Conservation (phyloP, 2,329 filamentous ascomycete genomes). For the Pseudodiploospora longispora region DNA sequence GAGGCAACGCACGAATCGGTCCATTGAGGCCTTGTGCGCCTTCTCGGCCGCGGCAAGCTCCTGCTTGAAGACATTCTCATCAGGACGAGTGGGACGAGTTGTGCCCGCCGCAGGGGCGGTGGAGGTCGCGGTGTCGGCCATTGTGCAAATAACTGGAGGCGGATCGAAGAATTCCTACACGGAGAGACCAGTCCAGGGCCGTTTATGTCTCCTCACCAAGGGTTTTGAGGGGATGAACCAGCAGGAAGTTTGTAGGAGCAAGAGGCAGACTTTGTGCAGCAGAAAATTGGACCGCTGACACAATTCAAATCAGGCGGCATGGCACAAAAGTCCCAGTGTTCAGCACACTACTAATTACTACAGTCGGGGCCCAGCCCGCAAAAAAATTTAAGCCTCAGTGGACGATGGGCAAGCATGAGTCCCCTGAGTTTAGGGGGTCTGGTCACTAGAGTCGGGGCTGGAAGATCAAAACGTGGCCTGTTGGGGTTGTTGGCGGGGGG, state of each 20-base stretch:
- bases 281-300: background rate
- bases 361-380: too few species aligned
- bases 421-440: too few species aligned
- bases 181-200: slow-evolving; percentile 12
- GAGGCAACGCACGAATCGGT: slow-evolving; percentile 35
- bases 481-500: too few species aligned
- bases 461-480: too few species aligned
- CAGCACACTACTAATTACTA: too few species aligned
- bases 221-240: slow-evolving; percentile 10
- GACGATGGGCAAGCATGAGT: too few species aligned
- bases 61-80: slow-evolving; percentile 77
- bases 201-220: slow-evolving; percentile 8
- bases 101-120: slow-evolving; percentile 31
- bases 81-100: slow-evolving; percentile 73
- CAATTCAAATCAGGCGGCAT: too few species aligned
- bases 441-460: too few species aligned
- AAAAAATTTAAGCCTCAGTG: too few species aligned
- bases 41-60: slow-evolving; percentile 76
- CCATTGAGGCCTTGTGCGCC: slow-evolving; percentile 70
- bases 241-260: slow-evolving; percentile 3
- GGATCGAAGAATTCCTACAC: background rate
- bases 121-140: slow-evolving; percentile 39
- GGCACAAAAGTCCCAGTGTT: too few species aligned
- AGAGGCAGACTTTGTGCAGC: background rate
- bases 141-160: slow-evolving; percentile 21